Evolutionary conservation across 1,284 basidiomycete genomes (phyloP).

Genomic region (Gomphus bonarii): DNA sequence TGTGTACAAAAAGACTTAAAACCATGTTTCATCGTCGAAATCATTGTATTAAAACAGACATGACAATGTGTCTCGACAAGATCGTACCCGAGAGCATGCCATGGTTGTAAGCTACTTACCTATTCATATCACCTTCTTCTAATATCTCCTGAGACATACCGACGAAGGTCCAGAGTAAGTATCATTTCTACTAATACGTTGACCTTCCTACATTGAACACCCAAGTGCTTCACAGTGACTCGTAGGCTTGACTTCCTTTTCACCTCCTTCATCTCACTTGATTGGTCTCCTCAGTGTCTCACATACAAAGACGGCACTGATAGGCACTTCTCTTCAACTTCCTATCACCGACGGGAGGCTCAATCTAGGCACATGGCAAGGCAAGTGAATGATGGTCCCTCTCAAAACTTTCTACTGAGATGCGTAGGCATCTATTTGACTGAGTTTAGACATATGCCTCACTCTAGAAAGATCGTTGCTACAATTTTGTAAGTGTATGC

Average conservation of each 20-base stretch:
- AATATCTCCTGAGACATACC: conserved; percentile 39
- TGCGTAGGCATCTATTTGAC: conserved; percentile 67
- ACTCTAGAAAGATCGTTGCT: conserved; percentile 66
- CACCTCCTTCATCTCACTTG: not conserved
- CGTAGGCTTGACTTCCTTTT: conserved; percentile 35
- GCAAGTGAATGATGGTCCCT: conserved; percentile 22
- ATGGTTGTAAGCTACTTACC: conserved; percentile 38
- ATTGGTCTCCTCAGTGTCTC: conserved; percentile 47
- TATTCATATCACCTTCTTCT: not conserved
- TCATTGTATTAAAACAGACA: conserved; percentile 34
- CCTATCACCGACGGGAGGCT: conserved; percentile 79
- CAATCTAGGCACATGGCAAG: conserved; percentile 90
- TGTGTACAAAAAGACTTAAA: conserved; percentile 12
- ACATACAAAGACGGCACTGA: conserved; percentile 80
- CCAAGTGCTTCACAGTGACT: conserved; percentile 39
- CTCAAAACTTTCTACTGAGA: not conserved
- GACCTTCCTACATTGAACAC: not conserved
- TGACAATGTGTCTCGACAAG: conserved; percentile 79
- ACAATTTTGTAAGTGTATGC: conserved; percentile 55
- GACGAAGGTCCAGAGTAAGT: conserved; percentile 86
- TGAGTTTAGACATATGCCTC: conserved; percentile 64
- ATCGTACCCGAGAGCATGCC: conserved; percentile 82
- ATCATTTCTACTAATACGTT: too few species aligned
- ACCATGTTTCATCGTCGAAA: not conserved
- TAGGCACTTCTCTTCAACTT: conserved; percentile 74